Evolutionary conservation across 352 stramenopile species (phyloP).

Genomic region (Phytopythium ostracodes): DNA sequence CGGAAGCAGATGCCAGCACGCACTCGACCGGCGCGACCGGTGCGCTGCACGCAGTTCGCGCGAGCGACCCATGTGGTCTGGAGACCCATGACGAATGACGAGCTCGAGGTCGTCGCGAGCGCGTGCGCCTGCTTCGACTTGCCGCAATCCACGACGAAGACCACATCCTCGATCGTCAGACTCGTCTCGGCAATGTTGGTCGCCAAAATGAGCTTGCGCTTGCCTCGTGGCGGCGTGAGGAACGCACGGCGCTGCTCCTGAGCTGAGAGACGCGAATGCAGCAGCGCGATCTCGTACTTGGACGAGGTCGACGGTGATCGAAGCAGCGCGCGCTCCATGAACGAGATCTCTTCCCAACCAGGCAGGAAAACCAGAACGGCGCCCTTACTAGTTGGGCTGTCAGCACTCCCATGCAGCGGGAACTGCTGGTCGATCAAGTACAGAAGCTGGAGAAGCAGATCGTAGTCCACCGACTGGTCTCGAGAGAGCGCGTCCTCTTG

Average conservation of each 20-base stretch:
- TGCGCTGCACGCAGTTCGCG: conserved; percentile 88
- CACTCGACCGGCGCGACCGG: conserved; percentile 91
- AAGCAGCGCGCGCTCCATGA: conserved; percentile 60
- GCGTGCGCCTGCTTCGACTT: conserved; percentile 80
- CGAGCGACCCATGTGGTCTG: conserved; percentile 87
- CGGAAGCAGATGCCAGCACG: conserved; percentile 92
- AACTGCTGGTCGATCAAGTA: conserved; percentile 57
- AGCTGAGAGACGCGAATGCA: conserved; percentile 69
- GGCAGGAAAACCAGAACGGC: conserved; percentile 81
- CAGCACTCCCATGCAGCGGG: conserved; percentile 30
- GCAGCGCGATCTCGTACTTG: conserved; percentile 64
- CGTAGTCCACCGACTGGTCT: conserved; percentile 71
- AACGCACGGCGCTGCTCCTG: conserved; percentile 74
- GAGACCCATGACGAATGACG: conserved; percentile 86
- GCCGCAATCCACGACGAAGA: conserved; percentile 85
- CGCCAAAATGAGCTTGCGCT: conserved; percentile 82
- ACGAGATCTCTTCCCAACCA: conserved; percentile 82
- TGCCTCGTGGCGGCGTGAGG: conserved; percentile 46
- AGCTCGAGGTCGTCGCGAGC: conserved; percentile 55
- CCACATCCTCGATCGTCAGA: conserved; percentile 95
- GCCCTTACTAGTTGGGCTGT: conserved; percentile 30
- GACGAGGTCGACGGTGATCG: conserved; percentile 43
- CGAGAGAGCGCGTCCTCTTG: conserved; percentile 54
- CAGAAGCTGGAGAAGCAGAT: conserved; percentile 60
- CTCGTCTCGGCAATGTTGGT: conserved; percentile 97